Evolutionary conservation across 139 green algal species (phyloP), one percentile per base, ranked within the genome.

Genomic region (Chlorella sp.): DNA sequence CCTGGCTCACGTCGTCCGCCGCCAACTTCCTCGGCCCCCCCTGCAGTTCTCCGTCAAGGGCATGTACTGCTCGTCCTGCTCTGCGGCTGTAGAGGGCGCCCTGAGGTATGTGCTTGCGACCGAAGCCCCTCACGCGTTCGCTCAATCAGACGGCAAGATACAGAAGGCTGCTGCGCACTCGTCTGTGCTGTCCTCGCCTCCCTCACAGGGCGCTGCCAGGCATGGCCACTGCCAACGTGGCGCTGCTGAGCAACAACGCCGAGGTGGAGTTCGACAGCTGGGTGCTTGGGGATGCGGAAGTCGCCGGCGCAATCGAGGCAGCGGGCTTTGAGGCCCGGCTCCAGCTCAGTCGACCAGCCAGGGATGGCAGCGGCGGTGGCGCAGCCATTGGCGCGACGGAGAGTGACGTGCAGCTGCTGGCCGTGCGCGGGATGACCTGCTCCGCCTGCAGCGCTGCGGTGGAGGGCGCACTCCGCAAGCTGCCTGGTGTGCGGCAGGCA

Each of bases 11-110:
- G n/a, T n/a, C n/a, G n/a, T n/a, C n/a, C 35, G 6, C 27, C 27
- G 31, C 33, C 33, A 29, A 19, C 51, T 33, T 31, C 14, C 43
- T n/a, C 29, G n/a, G n/a, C 21, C 38, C 36, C 61, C 9, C 9
- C 50, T 68, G 74, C 87, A 95, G 90, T 75, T 96, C 8, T 88
- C 81, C 0, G 86, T 97, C 0, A 71, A 76, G 31, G 92, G 87
- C 71, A 97, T 97, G 93, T 93, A 95, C 76, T 97, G 93, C 77
- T 89, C 89, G n/a, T 88, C 87, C 19, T 97, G 93, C 85, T 92
- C 88, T 0, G 82, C 87, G 0, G 90, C 90, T 5, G 91, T 97
- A 3, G 92, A 96, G 67, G 76, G 71, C 14, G 91, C 92, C n/a
- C 89, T 97, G 27, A 56, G 75, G 73, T 82, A 75, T 8, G 85